Conservation (phyloP, 129 eudicot genomes). For the Ambrosia trifida region DNA sequence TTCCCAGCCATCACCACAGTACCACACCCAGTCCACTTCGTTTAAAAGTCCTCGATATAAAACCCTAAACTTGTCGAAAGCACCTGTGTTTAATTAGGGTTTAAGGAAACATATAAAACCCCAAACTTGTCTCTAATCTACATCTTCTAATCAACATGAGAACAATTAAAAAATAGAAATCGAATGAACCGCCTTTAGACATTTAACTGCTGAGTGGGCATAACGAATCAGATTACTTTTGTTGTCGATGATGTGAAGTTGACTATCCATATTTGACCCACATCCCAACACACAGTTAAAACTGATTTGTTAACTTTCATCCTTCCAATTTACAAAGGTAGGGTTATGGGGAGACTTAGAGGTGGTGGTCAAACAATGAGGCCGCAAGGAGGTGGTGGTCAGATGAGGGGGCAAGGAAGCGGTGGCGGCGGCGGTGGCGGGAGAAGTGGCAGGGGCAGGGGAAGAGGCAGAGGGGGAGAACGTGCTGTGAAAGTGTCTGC, state of each 20-base stretch:
- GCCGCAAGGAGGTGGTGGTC: conserved; percentile 32
- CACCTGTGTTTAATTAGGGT: too few species aligned
- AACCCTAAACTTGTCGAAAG: too few species aligned
- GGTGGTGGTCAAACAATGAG: conserved; percentile 40
- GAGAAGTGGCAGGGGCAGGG: conserved; percentile 33
- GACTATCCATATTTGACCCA: not conserved
- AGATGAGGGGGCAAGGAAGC: conserved; percentile 6
- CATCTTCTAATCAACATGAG: too few species aligned
- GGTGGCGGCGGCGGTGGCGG: conserved; percentile 20
- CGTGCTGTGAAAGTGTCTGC: conserved; percentile 42
- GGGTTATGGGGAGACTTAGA: conserved; percentile 41
- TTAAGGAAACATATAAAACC: too few species aligned
- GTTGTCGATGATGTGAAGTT: not conserved
- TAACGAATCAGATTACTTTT: not conserved
- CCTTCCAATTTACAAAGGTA: conserved; percentile 37
- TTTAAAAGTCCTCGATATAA: too few species aligned
- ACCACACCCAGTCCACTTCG: too few species aligned
- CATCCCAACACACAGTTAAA: not conserved
- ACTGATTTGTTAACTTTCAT: not conserved
- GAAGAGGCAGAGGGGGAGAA: conserved; percentile 39
- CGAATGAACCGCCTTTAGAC: too few species aligned
- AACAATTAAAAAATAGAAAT: too few species aligned
- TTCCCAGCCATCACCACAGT: too few species aligned
- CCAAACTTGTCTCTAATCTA: too few species aligned
- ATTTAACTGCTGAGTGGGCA: too few species aligned